These are phyloP conservation scores for Castanea crenata DNA, from an alignment of 306 rosid species.

Conservation along the genomic window DNA sequence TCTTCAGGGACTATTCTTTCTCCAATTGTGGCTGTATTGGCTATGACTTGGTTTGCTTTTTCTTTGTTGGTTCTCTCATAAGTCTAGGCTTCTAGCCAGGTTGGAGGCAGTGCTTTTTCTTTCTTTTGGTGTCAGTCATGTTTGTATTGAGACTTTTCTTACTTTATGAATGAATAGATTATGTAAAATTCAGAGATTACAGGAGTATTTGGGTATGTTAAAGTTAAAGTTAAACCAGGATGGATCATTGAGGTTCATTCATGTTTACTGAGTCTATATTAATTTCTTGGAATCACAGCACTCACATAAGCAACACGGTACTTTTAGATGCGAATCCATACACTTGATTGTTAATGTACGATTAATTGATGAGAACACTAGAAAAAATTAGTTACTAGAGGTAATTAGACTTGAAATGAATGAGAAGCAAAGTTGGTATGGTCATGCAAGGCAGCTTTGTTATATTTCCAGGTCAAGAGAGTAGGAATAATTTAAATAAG, in stretches of 20 bases:
- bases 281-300: background rate
- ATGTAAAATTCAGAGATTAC: background rate
- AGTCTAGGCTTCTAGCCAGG: constrained; percentile 42
- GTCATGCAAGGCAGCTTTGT: too few relatives aligned
- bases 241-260: background rate
- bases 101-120: constrained; percentile 78
- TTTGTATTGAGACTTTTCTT: background rate
- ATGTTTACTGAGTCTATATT: background rate
- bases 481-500: too few relatives aligned
- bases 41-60: constrained; percentile 31
- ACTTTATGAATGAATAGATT: background rate
- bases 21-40: constrained; percentile 24
- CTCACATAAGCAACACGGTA: background rate
- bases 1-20: constrained; percentile 39
- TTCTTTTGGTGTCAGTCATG: constrained; percentile 3
- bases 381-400: too few relatives aligned
- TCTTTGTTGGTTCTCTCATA: constrained; percentile 23
- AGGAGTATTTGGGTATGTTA: background rate
- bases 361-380: background rate
- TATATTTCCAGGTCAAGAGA: too few relatives aligned
- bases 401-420: too few relatives aligned
- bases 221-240: background rate
- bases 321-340: too few relatives aligned
- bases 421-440: too few relatives aligned
- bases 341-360: background rate